Evolutionary conservation across 331 rosid species (phyloP).

Genomic region (Malus hybrid): DNA sequence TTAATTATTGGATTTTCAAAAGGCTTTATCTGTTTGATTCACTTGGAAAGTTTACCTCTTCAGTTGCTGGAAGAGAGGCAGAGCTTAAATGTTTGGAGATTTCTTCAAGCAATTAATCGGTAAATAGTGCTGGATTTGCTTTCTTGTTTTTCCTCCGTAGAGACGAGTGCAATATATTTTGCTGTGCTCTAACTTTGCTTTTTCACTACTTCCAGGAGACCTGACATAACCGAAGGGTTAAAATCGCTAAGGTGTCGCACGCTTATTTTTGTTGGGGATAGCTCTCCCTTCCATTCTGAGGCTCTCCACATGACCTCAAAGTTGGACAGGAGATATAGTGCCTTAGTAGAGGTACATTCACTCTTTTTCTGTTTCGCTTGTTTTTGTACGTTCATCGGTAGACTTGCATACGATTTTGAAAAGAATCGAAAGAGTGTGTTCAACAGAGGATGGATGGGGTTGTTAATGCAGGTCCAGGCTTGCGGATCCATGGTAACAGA

Average conservation of each 20-base stretch:
- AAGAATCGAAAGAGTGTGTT: neutral
- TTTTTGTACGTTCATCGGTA: neutral
- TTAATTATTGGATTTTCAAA: constrained; percentile 1
- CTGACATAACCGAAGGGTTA: constrained; percentile 68
- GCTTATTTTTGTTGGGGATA: constrained; percentile 73
- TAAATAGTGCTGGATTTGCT: constrained; percentile 18
- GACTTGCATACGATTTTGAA: neutral
- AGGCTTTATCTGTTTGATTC: constrained; percentile 13
- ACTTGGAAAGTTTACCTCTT: constrained; percentile 19
- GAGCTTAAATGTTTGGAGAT: constrained; percentile 55
- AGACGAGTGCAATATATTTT: neutral
- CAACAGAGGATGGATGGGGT: neutral
- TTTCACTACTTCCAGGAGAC: constrained; percentile 48
- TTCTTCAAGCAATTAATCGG: constrained; percentile 72
- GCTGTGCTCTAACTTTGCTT: neutral
- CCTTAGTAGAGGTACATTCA: constrained; percentile 71
- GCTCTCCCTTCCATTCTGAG: constrained; percentile 26
- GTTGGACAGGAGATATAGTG: constrained; percentile 70
- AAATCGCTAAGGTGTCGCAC: constrained; percentile 72
- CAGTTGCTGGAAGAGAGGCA: constrained; percentile 89
- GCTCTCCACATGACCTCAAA: constrained; percentile 81
- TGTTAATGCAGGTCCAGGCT: constrained; percentile 62
- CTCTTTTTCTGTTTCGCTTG: neutral
- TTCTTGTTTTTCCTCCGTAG: neutral
- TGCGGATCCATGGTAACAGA: constrained; percentile 97